These are phyloP conservation scores for Cordyceps tenuipes DNA, from an alignment of 2,329 filamentous ascomycete species.

Conservation along the genomic window DNA sequence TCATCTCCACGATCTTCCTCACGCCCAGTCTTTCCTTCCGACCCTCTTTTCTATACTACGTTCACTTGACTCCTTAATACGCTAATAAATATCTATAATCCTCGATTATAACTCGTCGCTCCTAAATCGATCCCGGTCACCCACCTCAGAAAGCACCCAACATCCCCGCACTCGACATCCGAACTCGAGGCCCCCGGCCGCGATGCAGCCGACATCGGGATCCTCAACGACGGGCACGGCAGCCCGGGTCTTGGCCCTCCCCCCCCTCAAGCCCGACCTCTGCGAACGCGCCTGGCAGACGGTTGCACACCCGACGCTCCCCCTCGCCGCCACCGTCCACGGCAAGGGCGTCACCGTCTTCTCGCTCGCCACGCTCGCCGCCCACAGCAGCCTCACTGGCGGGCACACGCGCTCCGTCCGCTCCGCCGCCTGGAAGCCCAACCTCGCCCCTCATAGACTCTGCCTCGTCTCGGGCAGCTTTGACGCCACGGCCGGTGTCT, in stretches of 20 bases:
- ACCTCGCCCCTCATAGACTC: constrained; percentile 50
- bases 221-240: constrained; percentile 14
- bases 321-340: constrained; percentile 81
- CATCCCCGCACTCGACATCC: neutral
- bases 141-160: neutral
- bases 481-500: constrained; percentile 82
- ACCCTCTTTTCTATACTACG: neutral
- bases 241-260: constrained; percentile 34
- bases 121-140: neutral
- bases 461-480: constrained; percentile 90
- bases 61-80: neutral
- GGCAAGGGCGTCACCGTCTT: constrained; percentile 84
- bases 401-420: constrained; percentile 90
- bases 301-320: constrained; percentile 75
- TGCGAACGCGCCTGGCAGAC: constrained; percentile 77
- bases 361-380: constrained; percentile 70
- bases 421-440: constrained; percentile 79
- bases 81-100: neutral
- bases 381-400: constrained; percentile 71
- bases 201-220: constrained; percentile 12
- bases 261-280: constrained; percentile 47
- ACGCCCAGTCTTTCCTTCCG: too few species aligned
- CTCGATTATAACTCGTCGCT: too few species aligned
- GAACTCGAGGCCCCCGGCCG: neutral
- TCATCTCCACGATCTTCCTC: neutral